Evolutionary conservation across 73 alveolate genomes (phyloP).

Genomic region (Paramecium caudatum): DNA sequence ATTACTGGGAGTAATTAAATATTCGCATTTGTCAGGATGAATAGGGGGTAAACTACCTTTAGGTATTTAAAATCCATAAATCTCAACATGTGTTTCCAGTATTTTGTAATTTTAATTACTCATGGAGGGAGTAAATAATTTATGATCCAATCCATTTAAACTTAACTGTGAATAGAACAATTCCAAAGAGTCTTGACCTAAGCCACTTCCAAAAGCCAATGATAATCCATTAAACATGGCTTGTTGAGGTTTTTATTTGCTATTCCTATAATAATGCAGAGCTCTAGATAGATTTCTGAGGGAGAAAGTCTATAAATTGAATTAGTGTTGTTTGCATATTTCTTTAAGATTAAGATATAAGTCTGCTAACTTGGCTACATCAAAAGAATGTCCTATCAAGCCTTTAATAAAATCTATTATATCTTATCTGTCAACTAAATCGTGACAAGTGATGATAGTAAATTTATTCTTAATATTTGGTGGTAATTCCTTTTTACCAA

Average conservation of each 20-base stretch:
- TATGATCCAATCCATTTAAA: conserved; percentile 25
- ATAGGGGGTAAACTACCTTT: conserved; percentile 56
- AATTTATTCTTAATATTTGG: conserved; percentile 90
- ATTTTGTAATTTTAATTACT: conserved; percentile 44
- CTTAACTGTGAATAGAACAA: background rate
- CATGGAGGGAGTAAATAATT: conserved; percentile 6
- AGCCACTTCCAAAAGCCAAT: conserved; percentile 75
- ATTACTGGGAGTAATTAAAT: conserved; percentile 68
- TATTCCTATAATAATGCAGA: conserved; percentile 78
- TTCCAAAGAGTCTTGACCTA: conserved; percentile 63
- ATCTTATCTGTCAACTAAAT: conserved; percentile 89
- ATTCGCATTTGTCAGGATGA: conserved; percentile 22
- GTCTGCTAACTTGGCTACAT: conserved; percentile 85
- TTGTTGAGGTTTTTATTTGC: background rate
- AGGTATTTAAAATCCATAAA: conserved; percentile 70
- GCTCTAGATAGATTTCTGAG: conserved; percentile 87
- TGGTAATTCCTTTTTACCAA: conserved; percentile 95
- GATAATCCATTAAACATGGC: conserved; percentile 71
- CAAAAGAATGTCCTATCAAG: conserved; percentile 80
- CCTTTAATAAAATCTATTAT: conserved; percentile 84
- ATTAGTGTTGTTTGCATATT: conserved; percentile 4
- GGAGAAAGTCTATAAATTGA: conserved; percentile 73
- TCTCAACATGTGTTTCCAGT: conserved; percentile 45
- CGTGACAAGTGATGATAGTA: conserved; percentile 96
- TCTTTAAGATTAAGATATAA: conserved; percentile 83